These are phyloP conservation scores for Mycena chlorophos DNA, from an alignment of 768 basidiomycete species.

Conservation along the genomic window DNA sequence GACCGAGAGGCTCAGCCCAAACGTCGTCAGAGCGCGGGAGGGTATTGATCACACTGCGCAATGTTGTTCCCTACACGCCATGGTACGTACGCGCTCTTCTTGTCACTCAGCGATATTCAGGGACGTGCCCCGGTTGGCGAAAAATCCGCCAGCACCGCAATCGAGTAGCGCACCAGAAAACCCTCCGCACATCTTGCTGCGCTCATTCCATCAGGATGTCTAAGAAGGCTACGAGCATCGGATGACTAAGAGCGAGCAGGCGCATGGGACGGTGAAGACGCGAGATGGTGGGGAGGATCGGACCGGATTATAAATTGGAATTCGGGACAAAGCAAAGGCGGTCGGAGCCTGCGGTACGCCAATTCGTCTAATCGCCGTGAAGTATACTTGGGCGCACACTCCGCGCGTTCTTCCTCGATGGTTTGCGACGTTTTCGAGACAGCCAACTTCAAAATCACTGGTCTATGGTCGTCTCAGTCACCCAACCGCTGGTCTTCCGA, in stretches of 20 bases:
- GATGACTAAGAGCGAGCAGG: constrained; percentile 90
- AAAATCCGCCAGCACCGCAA: constrained; percentile 60
- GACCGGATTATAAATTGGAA: constrained; percentile 47
- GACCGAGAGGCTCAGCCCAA: constrained; percentile 22
- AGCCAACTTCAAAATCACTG: neutral
- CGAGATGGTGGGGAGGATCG: constrained; percentile 77
- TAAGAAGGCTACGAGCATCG: constrained; percentile 91
- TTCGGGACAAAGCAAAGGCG: neutral
- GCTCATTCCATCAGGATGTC: constrained; percentile 69
- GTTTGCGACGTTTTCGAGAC: neutral
- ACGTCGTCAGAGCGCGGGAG: constrained; percentile 54
- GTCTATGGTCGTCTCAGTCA: neutral
- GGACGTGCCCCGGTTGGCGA: constrained; percentile 76
- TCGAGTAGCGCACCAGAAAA: constrained; percentile 49
- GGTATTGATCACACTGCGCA: constrained; percentile 82
- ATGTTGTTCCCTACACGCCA: constrained; percentile 81
- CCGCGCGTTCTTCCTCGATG: neutral
- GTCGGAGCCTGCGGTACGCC: neutral
- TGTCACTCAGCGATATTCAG: constrained; percentile 35
- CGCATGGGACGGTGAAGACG: constrained; percentile 60
- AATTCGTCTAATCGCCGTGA: neutral
- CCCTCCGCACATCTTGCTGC: constrained; percentile 66
- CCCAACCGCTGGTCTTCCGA: neutral
- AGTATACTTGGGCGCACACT: too few relatives aligned
- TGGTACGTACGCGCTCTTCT: constrained; percentile 53